Evolutionary conservation across 1,139 yeast species (phyloP).

Genomic region (Zhuliangozyma blackwelliae): DNA sequence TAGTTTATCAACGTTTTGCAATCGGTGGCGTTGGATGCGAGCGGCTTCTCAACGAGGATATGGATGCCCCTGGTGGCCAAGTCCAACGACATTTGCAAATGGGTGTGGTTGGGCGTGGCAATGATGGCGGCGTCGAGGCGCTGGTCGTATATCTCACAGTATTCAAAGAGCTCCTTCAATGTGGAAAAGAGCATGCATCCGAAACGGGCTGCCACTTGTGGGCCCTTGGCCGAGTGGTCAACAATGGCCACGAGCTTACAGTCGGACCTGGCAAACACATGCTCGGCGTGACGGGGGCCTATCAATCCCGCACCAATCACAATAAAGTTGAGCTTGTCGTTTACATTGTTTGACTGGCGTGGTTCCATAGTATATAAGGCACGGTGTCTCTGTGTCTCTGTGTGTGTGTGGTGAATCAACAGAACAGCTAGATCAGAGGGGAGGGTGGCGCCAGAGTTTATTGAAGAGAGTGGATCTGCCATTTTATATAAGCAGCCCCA

Average conservation of each 20-base stretch:
- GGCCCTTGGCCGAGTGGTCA: conserved; percentile 40
- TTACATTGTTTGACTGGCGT: background rate
- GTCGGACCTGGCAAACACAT: conserved; percentile 22
- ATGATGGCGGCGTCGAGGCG: conserved; percentile 32
- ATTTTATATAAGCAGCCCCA: too few relatives aligned
- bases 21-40: conserved; percentile 27
- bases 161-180: conserved; percentile 25
- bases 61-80: conserved; percentile 32
- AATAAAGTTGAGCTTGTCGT: conserved; percentile 4
- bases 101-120: conserved; percentile 41
- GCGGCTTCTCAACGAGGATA: conserved; percentile 36
- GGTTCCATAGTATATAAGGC: background rate
- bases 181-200: conserved; percentile 24
- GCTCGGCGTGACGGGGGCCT: conserved; percentile 40
- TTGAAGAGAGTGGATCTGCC: too few relatives aligned
- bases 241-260: conserved; percentile 31
- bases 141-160: conserved; percentile 20
- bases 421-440: too few relatives aligned
- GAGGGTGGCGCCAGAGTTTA: too few relatives aligned
- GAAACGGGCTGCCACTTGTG: conserved; percentile 27
- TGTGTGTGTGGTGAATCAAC: too few relatives aligned
- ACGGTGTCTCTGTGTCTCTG: too few relatives aligned
- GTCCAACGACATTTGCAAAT: conserved; percentile 28
- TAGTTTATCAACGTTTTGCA: conserved; percentile 28
- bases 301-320: conserved; percentile 36